These are phyloP conservation scores for Plasmodium coatneyi DNA, from an alignment of 169 alveolate species.

Conservation along the genomic window DNA sequence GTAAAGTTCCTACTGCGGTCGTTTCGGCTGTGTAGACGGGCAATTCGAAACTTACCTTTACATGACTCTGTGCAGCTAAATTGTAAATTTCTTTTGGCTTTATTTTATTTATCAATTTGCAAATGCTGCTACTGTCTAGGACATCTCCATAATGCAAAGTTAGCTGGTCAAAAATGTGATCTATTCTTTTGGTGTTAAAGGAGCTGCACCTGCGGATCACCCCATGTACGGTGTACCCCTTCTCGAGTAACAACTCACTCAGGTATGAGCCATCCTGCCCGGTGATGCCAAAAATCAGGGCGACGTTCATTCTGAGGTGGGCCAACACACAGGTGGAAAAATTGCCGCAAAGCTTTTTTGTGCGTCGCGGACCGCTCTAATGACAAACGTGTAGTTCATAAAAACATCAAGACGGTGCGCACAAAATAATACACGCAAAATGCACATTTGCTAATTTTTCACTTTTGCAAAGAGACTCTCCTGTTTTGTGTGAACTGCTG, in stretches of 20 bases:
- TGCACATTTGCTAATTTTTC: background rate
- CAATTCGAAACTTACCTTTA: conserved; percentile 89
- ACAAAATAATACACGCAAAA: background rate
- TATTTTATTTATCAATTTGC: conserved; percentile 62
- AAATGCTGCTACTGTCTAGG: conserved; percentile 81
- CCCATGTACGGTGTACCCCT: conserved; percentile 87
- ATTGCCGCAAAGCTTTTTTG: background rate
- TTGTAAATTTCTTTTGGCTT: conserved; percentile 86
- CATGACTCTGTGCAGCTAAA: conserved; percentile 87
- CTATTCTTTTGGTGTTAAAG: conserved; percentile 83
- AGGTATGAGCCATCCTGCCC: conserved; percentile 92
- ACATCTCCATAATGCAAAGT: conserved; percentile 88
- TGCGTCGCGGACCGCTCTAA: background rate
- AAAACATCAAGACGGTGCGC: background rate
- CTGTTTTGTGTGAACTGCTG: background rate
- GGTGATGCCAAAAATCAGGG: conserved; percentile 88
- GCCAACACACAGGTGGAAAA: background rate
- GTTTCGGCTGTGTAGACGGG: conserved; percentile 88
- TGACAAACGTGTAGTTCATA: background rate
- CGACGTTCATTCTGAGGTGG: conserved; percentile 41
- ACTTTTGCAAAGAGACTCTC: background rate
- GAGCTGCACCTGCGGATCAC: conserved; percentile 84
- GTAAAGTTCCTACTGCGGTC: conserved; percentile 82
- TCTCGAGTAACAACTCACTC: conserved; percentile 85
- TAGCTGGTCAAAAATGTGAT: conserved; percentile 82